Conservation (phyloP, 1,284 basidiomycete species). For the Tetrapyrgos nigripes region DNA sequence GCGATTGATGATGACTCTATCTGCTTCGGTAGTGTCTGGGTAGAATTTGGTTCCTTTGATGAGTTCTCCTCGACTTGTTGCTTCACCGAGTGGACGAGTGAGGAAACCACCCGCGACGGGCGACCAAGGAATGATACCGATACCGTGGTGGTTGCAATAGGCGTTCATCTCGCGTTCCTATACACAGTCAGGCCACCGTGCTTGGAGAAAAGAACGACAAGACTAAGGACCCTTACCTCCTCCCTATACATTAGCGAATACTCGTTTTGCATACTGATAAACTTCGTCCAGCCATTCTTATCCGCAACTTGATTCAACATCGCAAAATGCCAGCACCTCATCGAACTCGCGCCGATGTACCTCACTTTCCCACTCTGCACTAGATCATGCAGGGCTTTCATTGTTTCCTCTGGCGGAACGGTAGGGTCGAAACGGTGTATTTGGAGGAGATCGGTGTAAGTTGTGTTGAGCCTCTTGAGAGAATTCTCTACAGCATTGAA, state of each 20-base stretch:
- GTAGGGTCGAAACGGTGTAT: conserved; percentile 46
- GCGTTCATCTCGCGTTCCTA: conserved; percentile 25
- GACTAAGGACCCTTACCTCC: conserved; percentile 33
- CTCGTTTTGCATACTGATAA: conserved; percentile 44
- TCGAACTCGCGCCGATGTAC: conserved; percentile 52
- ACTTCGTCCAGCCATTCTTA: conserved; percentile 40
- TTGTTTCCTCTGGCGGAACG: conserved; percentile 47
- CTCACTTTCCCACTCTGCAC: no score
- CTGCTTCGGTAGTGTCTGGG: conserved; percentile 14
- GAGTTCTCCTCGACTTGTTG: conserved; percentile 8
- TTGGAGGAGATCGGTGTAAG: conserved; percentile 57
- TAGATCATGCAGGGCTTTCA: conserved; percentile 55
- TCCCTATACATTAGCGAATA: conserved; percentile 46
- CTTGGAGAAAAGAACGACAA: neutral
- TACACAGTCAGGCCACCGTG: neutral
- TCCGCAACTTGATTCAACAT: conserved; percentile 43
- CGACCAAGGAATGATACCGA: conserved; percentile 22
- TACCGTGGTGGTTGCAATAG: conserved; percentile 35
- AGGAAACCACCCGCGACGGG: conserved; percentile 21
- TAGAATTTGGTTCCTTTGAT: conserved; percentile 9
- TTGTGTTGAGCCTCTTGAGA: conserved; percentile 45
- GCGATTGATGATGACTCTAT: conserved; percentile 31
- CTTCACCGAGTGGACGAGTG: conserved; percentile 15
- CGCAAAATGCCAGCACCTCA: conserved; percentile 50
- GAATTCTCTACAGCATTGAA: conserved; percentile 53